These are phyloP conservation scores for Rubroboletus satanas DNA, from an alignment of 768 basidiomycete genomes.

Conservation along the genomic window DNA sequence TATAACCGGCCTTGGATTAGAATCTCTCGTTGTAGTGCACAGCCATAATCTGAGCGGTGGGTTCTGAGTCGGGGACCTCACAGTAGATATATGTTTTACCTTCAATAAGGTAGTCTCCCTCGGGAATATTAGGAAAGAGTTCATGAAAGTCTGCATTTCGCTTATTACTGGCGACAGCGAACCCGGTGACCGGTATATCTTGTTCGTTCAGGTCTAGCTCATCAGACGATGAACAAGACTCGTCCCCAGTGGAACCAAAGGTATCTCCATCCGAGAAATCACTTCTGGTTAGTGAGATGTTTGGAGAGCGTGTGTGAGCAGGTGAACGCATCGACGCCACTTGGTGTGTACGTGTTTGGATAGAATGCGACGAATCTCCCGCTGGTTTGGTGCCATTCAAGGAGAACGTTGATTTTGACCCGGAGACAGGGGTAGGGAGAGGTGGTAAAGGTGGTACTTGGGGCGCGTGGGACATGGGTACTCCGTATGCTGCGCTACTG, in stretches of 20 bases:
- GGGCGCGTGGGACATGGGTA: constrained; percentile 61
- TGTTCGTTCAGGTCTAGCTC: constrained; percentile 40
- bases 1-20: constrained; percentile 94
- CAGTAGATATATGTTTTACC: constrained; percentile 48
- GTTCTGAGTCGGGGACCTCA: constrained; percentile 1
- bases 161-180: constrained; percentile 94
- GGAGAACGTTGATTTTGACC: constrained; percentile 18
- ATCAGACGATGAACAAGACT: constrained; percentile 32
- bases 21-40: constrained; percentile 94
- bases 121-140: constrained; percentile 82
- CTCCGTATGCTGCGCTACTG: constrained; percentile 58
- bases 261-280: constrained; percentile 31
- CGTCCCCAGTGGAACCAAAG: constrained; percentile 26
- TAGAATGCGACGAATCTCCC: neutral
- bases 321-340: constrained; percentile 9
- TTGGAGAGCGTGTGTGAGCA: constrained; percentile 12
- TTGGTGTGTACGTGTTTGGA: constrained; percentile 1
- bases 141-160: constrained; percentile 96
- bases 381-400: constrained; percentile 14
- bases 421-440: constrained; percentile 9
- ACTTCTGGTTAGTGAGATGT: constrained; percentile 16
- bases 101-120: constrained; percentile 97
- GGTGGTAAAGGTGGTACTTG: constrained; percentile 39
- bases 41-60: constrained; percentile 79
- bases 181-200: constrained; percentile 91